Evolutionary conservation across 2,329 filamentous ascomycete species (phyloP).

Genomic region (Colletotrichum plurivorum): DNA sequence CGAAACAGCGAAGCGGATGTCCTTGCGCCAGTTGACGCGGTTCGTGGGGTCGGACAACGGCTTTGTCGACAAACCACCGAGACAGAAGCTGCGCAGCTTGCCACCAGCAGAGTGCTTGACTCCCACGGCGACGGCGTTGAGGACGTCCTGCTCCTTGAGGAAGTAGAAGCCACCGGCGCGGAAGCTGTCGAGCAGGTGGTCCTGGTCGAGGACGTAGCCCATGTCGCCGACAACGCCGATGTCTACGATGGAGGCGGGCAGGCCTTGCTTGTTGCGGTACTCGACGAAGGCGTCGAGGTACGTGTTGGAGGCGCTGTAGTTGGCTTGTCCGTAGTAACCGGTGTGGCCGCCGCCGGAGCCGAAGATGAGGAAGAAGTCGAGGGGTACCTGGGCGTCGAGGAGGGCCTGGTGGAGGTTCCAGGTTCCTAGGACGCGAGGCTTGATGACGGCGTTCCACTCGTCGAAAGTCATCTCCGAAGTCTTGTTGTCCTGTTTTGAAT

Average conservation of each 20-base stretch:
- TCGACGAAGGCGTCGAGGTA: constrained; percentile 57
- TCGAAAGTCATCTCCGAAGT: constrained; percentile 51
- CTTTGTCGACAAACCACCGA: constrained; percentile 24
- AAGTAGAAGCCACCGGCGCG: constrained; percentile 30
- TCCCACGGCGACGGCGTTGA: constrained; percentile 14
- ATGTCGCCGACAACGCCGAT: constrained; percentile 53
- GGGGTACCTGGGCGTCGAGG: constrained; percentile 35
- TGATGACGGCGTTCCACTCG: constrained; percentile 49
- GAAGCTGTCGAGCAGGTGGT: constrained; percentile 24
- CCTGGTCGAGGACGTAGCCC: constrained; percentile 46
- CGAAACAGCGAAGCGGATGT: constrained; percentile 27
- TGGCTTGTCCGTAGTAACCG: constrained; percentile 54
- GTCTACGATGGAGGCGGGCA: constrained; percentile 57
- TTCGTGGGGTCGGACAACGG: constrained; percentile 22
- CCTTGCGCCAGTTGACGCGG: constrained; percentile 29
- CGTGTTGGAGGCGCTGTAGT: constrained; percentile 57
- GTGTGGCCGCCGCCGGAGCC: constrained; percentile 64
- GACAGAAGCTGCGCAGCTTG: constrained; percentile 23
- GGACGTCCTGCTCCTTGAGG: constrained; percentile 27
- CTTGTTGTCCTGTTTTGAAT: neutral
- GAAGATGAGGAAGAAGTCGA: constrained; percentile 60
- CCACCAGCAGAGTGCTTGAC: constrained; percentile 17
- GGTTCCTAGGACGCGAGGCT: constrained; percentile 56
- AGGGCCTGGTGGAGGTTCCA: constrained; percentile 56
- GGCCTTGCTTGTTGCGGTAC: constrained; percentile 50